Base-by-base conservation (phyloP, 208 protist species). In the Trypanosoma brucei region DNA sequence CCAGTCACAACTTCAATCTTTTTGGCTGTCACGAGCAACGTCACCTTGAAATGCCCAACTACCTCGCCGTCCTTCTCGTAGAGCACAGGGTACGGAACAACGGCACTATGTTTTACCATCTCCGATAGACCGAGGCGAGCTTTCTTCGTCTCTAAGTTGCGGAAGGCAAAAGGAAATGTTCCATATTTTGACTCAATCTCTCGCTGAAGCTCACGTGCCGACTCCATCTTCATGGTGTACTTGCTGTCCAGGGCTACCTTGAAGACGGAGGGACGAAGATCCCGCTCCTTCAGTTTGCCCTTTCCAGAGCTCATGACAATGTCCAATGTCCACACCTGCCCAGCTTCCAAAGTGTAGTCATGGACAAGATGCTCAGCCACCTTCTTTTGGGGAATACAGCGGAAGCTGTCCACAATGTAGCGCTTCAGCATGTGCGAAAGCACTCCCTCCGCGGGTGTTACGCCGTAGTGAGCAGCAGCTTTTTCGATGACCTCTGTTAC, bases 141-240 rank as follows among this genome's bases (percentile, higher is more conserved):
- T 59, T 88, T 94, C 78, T 97, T 98, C 40, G 91, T 81, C 72
- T 99, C 97, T 63, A 97, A 56, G 55, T 89, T 93, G 50, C 93
- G 84, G 22, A 97, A 70, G 35, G 93, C 91, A 71, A 99, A 99
- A 53, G 98, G 97, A 69, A 99, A 96, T 31, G 93, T 97, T 34
- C 79, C 68, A 80, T 92, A 98, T 66, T 93, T 92, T 38, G 76
- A 59, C 72, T 98, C 95, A 66, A 99, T 95, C 66, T 98, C 94
- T 59, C 86, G 90, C 62, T 97, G 86, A 55, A 99, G 75, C 62
- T 96, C 88, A 63, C 94, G 91, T 9, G 98, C 94, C 56, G 96
- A 92, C 79, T 99, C 96, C 89, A 99, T 91, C 92, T 99, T 99
- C 33, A 99, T 86, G 13, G 82, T 72, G 86, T 99, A 99, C 50